Evolutionary conservation across 1,139 yeast genomes (phyloP), one percentile per base, ranked within the genome.

Genomic region (Kluyveromyces marxianus): DNA sequence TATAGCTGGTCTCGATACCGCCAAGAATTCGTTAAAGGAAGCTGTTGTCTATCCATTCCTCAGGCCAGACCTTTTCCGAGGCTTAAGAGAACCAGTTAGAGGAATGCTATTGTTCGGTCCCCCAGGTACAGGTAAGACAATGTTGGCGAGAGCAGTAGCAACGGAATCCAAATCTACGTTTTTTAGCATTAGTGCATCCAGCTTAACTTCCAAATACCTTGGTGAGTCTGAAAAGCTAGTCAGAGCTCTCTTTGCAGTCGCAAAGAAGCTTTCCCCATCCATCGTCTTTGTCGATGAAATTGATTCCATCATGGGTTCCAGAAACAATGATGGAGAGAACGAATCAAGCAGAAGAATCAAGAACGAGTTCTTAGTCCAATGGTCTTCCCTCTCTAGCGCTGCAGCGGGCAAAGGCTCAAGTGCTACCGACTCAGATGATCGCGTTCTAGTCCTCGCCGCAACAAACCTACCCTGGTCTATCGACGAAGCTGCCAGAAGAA

Each of bases 71-170:
- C 70, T 92, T 50, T 92, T 92, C 60, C 77, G 81, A 43, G 98
- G 98, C 0, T 70, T 92, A 48, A 73, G 98, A 54, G 97, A 92
- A 64, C 98, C 98, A 1, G 95, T 96, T 0, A 71, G 96, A 53
- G 98, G 98, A 6, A 90, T 92, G 96, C 70, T 92, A 28, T 69
- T 92, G 32, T 92, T 92, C 70, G 98, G 98, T 0, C 98, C 98
- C 1, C 98, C 98, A 0, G 98, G 98, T 24, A 92, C 98, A 0
- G 98, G 98, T 52, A 92, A 92, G 58, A 92, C 98, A 0, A 92
- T 92, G 97, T 73, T 92, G 56, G 97, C 97, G 0, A 72, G 97
- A 54, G 97, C 98, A 0, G 97, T 92, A 6, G 98, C 98, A 0
- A 90, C 97, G 0, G 97, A 92, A 67, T 87, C 96, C 10, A 84